Evolutionary conservation across 73 alveolate genomes (phyloP).

Genomic region (Paramecium pentaurelia): DNA sequence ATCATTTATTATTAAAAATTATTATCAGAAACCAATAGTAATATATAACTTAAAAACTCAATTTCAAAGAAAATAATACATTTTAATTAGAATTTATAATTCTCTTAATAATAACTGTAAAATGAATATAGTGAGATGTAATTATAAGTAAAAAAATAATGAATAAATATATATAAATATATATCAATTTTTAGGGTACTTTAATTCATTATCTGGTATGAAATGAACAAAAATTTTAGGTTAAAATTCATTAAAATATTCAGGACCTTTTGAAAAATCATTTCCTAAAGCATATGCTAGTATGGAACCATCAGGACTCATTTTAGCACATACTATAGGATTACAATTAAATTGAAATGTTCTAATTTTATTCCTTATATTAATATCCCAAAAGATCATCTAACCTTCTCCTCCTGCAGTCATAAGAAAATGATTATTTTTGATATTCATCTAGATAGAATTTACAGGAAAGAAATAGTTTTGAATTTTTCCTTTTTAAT

Average conservation of each 20-base stretch:
- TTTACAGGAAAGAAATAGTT: slow-evolving; percentile 41
- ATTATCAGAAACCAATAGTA: background rate
- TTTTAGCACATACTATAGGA: background rate
- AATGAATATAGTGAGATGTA: background rate
- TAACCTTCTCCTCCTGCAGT: slow-evolving; percentile 60
- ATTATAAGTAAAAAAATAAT: background rate
- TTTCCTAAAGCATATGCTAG: slow-evolving; percentile 42
- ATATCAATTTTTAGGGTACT: background rate
- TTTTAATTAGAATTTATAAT: no score
- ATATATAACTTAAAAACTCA: no score
- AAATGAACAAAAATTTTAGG: slow-evolving; percentile 12
- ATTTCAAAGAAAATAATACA: no score
- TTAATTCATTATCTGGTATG: slow-evolving; percentile 32
- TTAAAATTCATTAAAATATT: background rate
- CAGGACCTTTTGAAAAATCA: slow-evolving; percentile 42
- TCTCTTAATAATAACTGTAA: no score
- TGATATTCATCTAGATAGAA: background rate
- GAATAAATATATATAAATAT: background rate
- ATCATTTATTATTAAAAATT: no score
- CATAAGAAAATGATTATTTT: background rate
- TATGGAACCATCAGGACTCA: slow-evolving; percentile 36
- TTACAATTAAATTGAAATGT: slow-evolving; percentile 1
- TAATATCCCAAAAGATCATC: slow-evolving; percentile 42
- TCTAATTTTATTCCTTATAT: slow-evolving; percentile 27
- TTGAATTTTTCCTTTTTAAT: background rate